Base-by-base conservation (phyloP, 768 basidiomycete species). In the Auricularia sp. region DNA sequence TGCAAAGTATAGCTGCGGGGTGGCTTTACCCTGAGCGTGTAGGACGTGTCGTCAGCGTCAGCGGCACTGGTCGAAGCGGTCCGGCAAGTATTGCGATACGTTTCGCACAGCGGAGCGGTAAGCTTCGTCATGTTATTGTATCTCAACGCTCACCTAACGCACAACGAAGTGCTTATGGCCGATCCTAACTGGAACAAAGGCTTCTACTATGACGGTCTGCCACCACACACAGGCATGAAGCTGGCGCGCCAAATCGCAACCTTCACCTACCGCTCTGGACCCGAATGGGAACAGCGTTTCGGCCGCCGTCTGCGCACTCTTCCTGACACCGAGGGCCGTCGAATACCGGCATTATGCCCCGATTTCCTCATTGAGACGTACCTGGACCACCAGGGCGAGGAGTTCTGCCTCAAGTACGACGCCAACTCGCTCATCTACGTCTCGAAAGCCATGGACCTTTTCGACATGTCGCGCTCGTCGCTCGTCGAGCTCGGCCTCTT, bases 171-270 rank as follows among this genome's bases (percentile, higher is more conserved):
- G 18, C 84, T 99, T 63, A 99, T 99, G 97, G 91, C 96, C 1
- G 97, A 99, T 76, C 96, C 96, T 0, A 98, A 98, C 68, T 99
- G 97, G 97, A 99, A 98, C 67, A 88, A 94, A 42, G 97, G 97
- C 3, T 98, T 96, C 75, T 99, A 99, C 74, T 99, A 99, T 73
- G 92, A 96, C 66, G 81, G 82, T 7, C 73, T 95, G n/a, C 97
- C 97, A 1, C 97, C 97, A 0, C 97, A 99, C 73, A 91, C 87
- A 1, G 97, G 97, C 35, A 98, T 99, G 94, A 99, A 99, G 74
- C 84, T 99, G 21, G 97, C 97, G 34, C 84, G 97, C 69, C 97
- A 99, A 78, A 98, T 99, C 68, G 97, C 97, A 11, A 99, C 97
- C 2, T 97, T 99, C 72, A 98, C 97, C 0, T 99, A 99, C 75